A percentile compares a stretch with the other conserved stretches of the same genome.
Conservation (phyloP, 805 yeast genomes). For the Novakomyces olei region DNA sequence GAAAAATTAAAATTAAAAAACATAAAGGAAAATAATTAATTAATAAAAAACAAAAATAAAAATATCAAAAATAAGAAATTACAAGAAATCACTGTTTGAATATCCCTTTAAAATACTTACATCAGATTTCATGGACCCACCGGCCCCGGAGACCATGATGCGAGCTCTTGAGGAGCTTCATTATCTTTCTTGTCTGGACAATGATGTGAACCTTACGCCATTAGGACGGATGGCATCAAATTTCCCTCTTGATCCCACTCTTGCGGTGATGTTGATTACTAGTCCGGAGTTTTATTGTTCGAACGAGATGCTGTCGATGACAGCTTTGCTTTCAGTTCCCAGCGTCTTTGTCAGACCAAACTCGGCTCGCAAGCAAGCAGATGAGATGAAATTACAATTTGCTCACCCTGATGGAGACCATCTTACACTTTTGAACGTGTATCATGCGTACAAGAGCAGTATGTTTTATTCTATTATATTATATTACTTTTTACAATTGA, state of each 20-base stretch:
- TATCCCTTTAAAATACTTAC: too few relatives aligned
- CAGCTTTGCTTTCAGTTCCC: slow-evolving; percentile 81
- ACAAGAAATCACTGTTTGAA: too few relatives aligned
- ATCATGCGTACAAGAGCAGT: slow-evolving; percentile 58
- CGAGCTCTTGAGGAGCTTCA: slow-evolving; percentile 89
- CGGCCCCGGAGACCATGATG: slow-evolving; percentile 99
- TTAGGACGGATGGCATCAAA: slow-evolving; percentile 77
- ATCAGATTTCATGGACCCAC: slow-evolving; percentile 98
- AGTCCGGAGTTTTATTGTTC: slow-evolving; percentile 73
- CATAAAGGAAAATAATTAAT: too few relatives aligned
- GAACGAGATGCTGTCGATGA: slow-evolving; percentile 68
- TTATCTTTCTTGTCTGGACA: slow-evolving; percentile 71
- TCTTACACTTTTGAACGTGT: slow-evolving; percentile 70
- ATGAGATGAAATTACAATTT: slow-evolving; percentile 66
- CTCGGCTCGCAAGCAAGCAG: slow-evolving; percentile 68
- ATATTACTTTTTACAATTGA: not conserved
- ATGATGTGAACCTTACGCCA: slow-evolving; percentile 75
- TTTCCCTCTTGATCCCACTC: slow-evolving; percentile 88
- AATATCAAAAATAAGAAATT: too few relatives aligned
- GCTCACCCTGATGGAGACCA: slow-evolving; percentile 94
- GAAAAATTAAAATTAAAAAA: too few relatives aligned
- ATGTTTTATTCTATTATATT: slow-evolving; percentile 17
- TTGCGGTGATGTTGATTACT: slow-evolving; percentile 79
- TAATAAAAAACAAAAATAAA: too few relatives aligned
- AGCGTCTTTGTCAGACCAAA: slow-evolving; percentile 87